Evolutionary conservation across 805 yeast genomes (phyloP), one percentile per base, ranked within the genome.

Genomic region (Myxozyma geophila): DNA sequence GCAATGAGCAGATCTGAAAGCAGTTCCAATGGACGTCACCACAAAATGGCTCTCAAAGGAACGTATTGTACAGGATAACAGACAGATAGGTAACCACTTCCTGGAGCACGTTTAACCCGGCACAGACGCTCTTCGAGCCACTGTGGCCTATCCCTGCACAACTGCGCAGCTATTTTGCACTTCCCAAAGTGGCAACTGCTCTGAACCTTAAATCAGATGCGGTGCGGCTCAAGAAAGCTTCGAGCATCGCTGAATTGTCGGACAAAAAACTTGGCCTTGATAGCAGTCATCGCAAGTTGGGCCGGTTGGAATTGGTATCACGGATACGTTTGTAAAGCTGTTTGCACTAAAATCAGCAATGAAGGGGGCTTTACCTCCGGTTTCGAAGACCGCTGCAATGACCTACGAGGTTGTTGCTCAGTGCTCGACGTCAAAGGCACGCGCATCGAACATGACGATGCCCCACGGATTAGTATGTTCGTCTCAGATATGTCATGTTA

Each of bases 381-480:
- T 62, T 41, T 51, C 62, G 10, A 62, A 62, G 37, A 41, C 56
- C 12, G 51, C 64, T 13, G 78, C 82, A 17, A 68, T 80, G 64
- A 73, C 71, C 62, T 79, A 78, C 64, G 77, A 78, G 23, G 69
- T 79, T 15, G 73, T 74, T 1, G 82, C 80, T n/a, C 74, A 72
- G 59, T 79, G 82, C 71, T 76, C 81, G 19, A 71, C 72, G 23
- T 73, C 81, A 12, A 77, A 77, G 64, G 82, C 82, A 17, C 74
- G 82, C 10, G 82, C 81, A 3, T 74, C 81, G 43, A 73, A 69
- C 23, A 72, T 79, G 78, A 70, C 68, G 19, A 74, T 79, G 49
- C 82, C 82, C 12, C 82, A 79, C 67, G 82, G 82, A 7, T 65
- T 73, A 8, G 78, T 69, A 59, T 49, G 63, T 33, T 17, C 10